Conservation (phyloP, 805 yeast genomes). For the Candida ponderosae region DNA sequence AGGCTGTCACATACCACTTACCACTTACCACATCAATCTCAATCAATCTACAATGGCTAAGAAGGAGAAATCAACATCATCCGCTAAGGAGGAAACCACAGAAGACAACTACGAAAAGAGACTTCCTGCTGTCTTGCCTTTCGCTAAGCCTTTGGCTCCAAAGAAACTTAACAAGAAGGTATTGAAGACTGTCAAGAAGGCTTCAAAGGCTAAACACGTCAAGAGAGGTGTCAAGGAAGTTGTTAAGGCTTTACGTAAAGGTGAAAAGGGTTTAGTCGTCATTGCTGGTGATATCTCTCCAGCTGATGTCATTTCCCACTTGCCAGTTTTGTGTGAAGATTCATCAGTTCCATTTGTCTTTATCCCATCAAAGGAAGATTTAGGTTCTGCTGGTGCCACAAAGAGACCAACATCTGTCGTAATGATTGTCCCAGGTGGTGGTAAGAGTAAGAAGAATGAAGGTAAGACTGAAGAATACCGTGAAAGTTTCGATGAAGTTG, state of each 20-base stretch:
- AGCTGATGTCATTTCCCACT: slow-evolving; percentile 91
- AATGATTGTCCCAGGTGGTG: slow-evolving; percentile 95
- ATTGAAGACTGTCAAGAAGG: slow-evolving; percentile 92
- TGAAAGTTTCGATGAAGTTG: slow-evolving; percentile 87
- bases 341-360: slow-evolving; percentile 83
- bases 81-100: slow-evolving; percentile 24
- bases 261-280: slow-evolving; percentile 93
- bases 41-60: slow-evolving; percentile 34
- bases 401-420: slow-evolving; percentile 98
- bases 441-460: slow-evolving; percentile 65
- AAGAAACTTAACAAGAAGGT: slow-evolving; percentile 94
- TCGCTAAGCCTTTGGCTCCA: slow-evolving; percentile 92
- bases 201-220: slow-evolving; percentile 96
- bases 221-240: slow-evolving; percentile 99
- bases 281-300: slow-evolving; percentile 99
- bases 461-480: slow-evolving; percentile 80
- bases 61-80: slow-evolving; percentile 28
- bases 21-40: no score
- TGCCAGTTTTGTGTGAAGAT: slow-evolving; percentile 97
- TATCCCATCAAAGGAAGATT: slow-evolving; percentile 95
- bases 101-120: slow-evolving; percentile 89
- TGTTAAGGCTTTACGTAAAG: slow-evolving; percentile 94
- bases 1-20: no score
- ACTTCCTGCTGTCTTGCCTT: slow-evolving; percentile 82
- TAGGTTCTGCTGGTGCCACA: slow-evolving; percentile 98